A percentile compares a stretch with the other conserved stretches of the same genome.
phyloP scores from a whole-genome alignment of 2,329 filamentous ascomycete genomes.

The Arachnomyces sp. region DNA sequence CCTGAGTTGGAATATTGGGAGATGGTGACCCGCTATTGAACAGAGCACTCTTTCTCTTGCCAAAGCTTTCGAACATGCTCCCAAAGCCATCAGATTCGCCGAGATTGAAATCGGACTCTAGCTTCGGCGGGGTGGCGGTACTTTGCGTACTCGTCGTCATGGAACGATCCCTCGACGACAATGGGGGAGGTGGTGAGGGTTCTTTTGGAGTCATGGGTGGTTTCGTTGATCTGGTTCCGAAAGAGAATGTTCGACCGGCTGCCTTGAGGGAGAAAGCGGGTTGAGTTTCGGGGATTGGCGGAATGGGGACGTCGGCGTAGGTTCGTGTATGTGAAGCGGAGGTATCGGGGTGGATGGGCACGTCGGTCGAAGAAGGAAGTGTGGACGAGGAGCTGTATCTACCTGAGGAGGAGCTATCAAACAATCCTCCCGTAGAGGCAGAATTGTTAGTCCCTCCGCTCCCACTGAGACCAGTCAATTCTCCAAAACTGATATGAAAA shows the following conservation, averaged over 20 bases:
- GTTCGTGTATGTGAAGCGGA: slow-evolving; percentile 30
- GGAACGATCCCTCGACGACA: slow-evolving; percentile 35
- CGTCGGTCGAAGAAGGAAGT: slow-evolving; percentile 48
- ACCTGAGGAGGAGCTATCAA: slow-evolving; percentile 42
- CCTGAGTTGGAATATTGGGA: slow-evolving; percentile 5
- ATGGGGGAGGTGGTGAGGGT: slow-evolving; percentile 14
- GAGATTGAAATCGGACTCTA: slow-evolving; percentile 39
- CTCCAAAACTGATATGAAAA: slow-evolving; percentile 12
- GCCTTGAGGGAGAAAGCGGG: slow-evolving; percentile 35
- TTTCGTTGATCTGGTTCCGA: slow-evolving; percentile 38
- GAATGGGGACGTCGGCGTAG: slow-evolving; percentile 35
- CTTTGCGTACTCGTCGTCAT: slow-evolving; percentile 47
- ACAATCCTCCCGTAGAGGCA: slow-evolving; percentile 36
- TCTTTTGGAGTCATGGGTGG: slow-evolving; percentile 16
- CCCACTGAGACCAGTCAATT: slow-evolving; percentile 31
- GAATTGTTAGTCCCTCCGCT: slow-evolving; percentile 45
- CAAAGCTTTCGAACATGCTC: slow-evolving; percentile 46
- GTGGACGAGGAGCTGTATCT: slow-evolving; percentile 50
- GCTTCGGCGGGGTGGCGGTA: slow-evolving; percentile 44
- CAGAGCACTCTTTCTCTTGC: slow-evolving; percentile 25
- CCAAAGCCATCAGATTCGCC: slow-evolving; percentile 40
- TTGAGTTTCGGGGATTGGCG: slow-evolving; percentile 32
- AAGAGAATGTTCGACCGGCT: slow-evolving; percentile 47
- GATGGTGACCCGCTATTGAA: slow-evolving; percentile 18
- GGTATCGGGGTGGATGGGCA: slow-evolving; percentile 29